These are phyloP conservation scores for Talaromyces nanjingensis DNA, from an alignment of 495 filamentous ascomycete genomes.

Conservation along the genomic window DNA sequence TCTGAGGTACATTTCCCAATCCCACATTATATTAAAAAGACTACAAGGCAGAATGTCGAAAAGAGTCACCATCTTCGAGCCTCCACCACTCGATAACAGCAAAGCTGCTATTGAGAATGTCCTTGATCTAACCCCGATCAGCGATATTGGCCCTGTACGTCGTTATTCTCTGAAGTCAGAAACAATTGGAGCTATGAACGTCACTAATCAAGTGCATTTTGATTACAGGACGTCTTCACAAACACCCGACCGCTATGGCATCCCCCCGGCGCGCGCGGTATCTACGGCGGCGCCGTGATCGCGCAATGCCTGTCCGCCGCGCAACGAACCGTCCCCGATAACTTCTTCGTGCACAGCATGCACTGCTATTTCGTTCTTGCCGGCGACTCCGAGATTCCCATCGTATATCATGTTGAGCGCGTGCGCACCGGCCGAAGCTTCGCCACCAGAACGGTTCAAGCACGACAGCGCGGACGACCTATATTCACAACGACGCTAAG, in stretches of 20 bases:
- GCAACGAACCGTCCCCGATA: constrained; percentile 69
- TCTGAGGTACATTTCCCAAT: background rate
- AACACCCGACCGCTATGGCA: constrained; percentile 89
- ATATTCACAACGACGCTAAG: constrained; percentile 95
- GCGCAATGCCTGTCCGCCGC: constrained; percentile 87
- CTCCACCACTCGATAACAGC: constrained; percentile 61
- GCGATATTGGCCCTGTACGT: constrained; percentile 72
- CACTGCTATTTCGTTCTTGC: constrained; percentile 98
- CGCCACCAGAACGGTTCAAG: constrained; percentile 91
- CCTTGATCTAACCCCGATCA: constrained; percentile 72
- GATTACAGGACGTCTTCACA: constrained; percentile 50
- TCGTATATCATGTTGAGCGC: constrained; percentile 88
- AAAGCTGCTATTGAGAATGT: constrained; percentile 83
- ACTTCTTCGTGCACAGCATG: constrained; percentile 82
- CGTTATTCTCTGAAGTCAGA: background rate
- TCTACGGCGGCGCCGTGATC: constrained; percentile 90
- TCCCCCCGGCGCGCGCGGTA: constrained; percentile 80
- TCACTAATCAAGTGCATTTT: background rate
- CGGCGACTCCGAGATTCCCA: constrained; percentile 73
- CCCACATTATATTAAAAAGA: background rate
- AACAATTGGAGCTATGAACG: background rate
- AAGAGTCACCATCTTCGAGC: constrained; percentile 63
- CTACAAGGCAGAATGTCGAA: constrained; percentile 12
- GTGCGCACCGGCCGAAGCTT: constrained; percentile 89
- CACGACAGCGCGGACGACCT: constrained; percentile 74